Evolutionary conservation across 2,329 filamentous ascomycete genomes (phyloP), one percentile per base, ranked within the genome.

Genomic region (Anthostomella pinea): DNA sequence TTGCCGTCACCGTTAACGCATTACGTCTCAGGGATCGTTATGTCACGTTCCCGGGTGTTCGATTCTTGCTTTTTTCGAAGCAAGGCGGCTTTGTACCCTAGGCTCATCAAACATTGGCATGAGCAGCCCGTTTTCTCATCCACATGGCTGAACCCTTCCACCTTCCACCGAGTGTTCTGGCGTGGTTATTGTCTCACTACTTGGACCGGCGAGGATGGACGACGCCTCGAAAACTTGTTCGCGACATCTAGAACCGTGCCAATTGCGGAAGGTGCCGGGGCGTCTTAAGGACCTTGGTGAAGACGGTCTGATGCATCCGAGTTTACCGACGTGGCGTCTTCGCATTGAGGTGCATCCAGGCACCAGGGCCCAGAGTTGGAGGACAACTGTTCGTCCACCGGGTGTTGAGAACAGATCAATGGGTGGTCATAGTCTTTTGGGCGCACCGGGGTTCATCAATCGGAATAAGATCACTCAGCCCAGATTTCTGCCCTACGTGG

Each of bases 221-320:
- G 28, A 38, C 28, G 19, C 34, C 39, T 33, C 17, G 18, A 35
- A 24, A 41, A 33, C 43, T 28, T 25, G 39, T 39, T 39, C 37
- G 30, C 35, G 35, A 39, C 41, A 43, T 44, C 36, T 41, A 40
- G 31, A 45, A 39, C 24, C 40, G 33, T 41, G 39, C 50, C 50
- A 56, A 49, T 53, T 46, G 48, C 51, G 51, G 52, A 51, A 50
- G 46, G 38, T 48, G 40, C 50, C 48, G 54, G 43, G 29, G 39
- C 42, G n/a, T n/a, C n/a, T n/a, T n/a, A n/a, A n/a, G n/a, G n/a
- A n/a, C n/a, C 28, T 46, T 31, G 25, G 27, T 34, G 34, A 35
- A n/a, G n/a, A 10, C 43, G 41, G 44, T 45, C 35, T 45, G 42
- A 48, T 35, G 45, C 43, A 41, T 46, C 49, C 42, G 44, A 46